Conservation (phyloP, 768 basidiomycete species). For the Royoungia palumana region DNA sequence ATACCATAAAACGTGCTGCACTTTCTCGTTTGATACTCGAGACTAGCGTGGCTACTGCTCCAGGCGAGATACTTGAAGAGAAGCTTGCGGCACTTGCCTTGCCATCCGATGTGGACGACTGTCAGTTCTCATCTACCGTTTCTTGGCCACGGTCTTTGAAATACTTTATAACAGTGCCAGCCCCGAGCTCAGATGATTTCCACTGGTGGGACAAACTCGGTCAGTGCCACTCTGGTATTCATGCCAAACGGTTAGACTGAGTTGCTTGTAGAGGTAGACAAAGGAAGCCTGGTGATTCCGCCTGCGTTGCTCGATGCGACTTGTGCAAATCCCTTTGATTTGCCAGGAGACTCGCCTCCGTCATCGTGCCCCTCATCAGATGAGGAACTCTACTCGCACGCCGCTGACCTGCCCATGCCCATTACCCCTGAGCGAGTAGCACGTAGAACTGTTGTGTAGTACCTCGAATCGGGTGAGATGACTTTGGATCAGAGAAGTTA, state of each 20-base stretch:
- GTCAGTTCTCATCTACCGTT: slow-evolving; percentile 23
- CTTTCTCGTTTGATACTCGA: slow-evolving; percentile 68
- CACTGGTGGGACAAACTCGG: slow-evolving; percentile 82
- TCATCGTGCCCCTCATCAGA: slow-evolving; percentile 81
- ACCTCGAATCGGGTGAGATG: slow-evolving; percentile 10
- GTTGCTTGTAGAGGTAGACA: slow-evolving; percentile 13
- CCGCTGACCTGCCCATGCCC: slow-evolving; percentile 65
- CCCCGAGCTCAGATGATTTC: slow-evolving; percentile 72
- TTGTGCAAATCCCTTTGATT: slow-evolving; percentile 71
- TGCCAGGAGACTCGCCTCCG: slow-evolving; percentile 56
- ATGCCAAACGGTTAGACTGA: not conserved
- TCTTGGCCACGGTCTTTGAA: slow-evolving; percentile 2
- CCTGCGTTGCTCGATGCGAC: slow-evolving; percentile 42
- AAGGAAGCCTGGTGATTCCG: slow-evolving; percentile 24
- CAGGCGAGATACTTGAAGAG: slow-evolving; percentile 68
- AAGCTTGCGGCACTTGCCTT: slow-evolving; percentile 61
- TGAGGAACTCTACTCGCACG: slow-evolving; percentile 78
- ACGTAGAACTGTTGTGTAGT: slow-evolving; percentile 2
- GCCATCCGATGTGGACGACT: slow-evolving; percentile 35
- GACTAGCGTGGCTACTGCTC: slow-evolving; percentile 55
- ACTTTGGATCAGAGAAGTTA: not conserved
- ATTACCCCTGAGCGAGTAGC: slow-evolving; percentile 42
- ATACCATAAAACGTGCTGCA: slow-evolving; percentile 67
- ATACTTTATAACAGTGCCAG: slow-evolving; percentile 56
- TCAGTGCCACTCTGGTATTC: slow-evolving; percentile 28